phyloP scores from a whole-genome alignment of 352 stramenopile genomes.

The Globisporangium camurandrum region DNA sequence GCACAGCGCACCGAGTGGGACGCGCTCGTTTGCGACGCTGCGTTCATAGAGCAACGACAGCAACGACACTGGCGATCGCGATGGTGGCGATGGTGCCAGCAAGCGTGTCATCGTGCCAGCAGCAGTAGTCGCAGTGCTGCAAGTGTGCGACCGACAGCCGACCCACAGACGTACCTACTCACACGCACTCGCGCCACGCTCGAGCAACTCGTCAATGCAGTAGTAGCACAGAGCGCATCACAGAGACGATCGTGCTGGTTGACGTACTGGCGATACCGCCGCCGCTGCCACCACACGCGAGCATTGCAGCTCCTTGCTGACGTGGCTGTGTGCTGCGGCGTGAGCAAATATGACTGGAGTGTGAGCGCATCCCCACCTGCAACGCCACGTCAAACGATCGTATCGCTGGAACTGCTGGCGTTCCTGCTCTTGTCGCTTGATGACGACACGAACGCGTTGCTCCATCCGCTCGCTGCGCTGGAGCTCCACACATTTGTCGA shows the following conservation, averaged over 20 bases:
- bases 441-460: neutral
- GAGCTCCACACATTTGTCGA: constrained; percentile 9
- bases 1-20: constrained; percentile 8
- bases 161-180: neutral
- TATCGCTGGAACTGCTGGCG: constrained; percentile 3
- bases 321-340: constrained; percentile 2
- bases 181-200: neutral
- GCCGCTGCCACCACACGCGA: neutral
- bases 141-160: neutral
- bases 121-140: no score
- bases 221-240: neutral
- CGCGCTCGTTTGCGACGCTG: constrained; percentile 2
- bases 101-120: no score
- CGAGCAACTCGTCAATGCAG: neutral
- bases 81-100: no score
- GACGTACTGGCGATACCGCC: neutral
- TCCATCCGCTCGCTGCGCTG: constrained; percentile 4
- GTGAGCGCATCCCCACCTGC: neutral
- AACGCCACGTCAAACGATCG: neutral
- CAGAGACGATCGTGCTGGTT: neutral
- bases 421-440: constrained; percentile 1
- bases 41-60: constrained; percentile 2
- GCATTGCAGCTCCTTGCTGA: neutral
- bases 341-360: neutral
- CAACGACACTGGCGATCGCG: no score